A percentile compares a stretch with the other conserved stretches of the same genome.
These are phyloP conservation scores for Fusarium chlamydosporum DNA, from an alignment of 2,329 filamentous ascomycete genomes.

Conservation along the genomic window DNA sequence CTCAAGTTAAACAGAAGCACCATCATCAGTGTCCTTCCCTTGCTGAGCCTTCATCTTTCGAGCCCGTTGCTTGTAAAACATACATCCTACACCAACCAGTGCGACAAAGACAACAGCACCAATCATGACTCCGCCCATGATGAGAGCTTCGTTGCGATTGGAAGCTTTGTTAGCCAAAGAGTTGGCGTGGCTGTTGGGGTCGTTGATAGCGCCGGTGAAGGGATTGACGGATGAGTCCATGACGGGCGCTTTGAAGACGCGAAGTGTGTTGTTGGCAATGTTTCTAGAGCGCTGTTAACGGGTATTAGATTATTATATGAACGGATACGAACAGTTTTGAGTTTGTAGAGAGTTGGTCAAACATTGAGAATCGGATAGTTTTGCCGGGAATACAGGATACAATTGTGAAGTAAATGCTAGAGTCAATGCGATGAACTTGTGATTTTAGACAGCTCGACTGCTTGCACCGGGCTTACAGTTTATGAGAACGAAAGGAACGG, in stretches of 20 bases:
- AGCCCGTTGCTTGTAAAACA: slow-evolving; percentile 19
- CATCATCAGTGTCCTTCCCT: slow-evolving; percentile 11
- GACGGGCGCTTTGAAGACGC: background rate
- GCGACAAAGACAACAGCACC: slow-evolving; percentile 20
- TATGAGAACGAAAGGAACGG: slow-evolving; percentile 4
- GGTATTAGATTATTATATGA: background rate
- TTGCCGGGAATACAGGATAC: background rate
- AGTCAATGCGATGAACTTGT: background rate
- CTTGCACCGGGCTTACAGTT: slow-evolving; percentile 11
- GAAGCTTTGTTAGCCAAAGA: background rate
- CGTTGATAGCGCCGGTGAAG: slow-evolving; percentile 6
- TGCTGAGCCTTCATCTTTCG: slow-evolving; percentile 20
- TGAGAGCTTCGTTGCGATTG: slow-evolving; percentile 14
- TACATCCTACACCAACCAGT: slow-evolving; percentile 16
- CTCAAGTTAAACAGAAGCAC: slow-evolving; percentile 9
- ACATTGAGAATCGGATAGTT: background rate
- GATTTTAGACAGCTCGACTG: background rate
- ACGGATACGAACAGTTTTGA: slow-evolving; percentile 12
- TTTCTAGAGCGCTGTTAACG: slow-evolving; percentile 3
- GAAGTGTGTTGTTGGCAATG: background rate
- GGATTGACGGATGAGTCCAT: slow-evolving; percentile 32
- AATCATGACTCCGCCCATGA: slow-evolving; percentile 26
- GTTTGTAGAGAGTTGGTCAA: background rate
- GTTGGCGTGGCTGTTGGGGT: slow-evolving; percentile 2
- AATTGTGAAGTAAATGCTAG: background rate